Conservation (phyloP, 2,329 filamentous ascomycete genomes). For the Rhynchosporium agropyri region DNA sequence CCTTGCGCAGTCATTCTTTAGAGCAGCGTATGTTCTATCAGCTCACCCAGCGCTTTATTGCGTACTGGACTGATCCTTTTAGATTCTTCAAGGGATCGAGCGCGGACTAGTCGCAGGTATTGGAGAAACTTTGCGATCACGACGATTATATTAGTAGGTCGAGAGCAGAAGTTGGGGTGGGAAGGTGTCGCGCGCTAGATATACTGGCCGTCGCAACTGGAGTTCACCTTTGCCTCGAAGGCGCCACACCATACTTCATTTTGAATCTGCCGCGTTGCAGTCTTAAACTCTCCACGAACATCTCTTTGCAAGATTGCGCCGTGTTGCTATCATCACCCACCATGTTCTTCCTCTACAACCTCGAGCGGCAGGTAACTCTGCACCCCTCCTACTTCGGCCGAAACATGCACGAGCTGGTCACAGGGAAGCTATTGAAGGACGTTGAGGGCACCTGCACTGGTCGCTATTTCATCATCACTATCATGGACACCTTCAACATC, state of each 20-base stretch:
- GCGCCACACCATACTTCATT: slow-evolving; percentile 1
- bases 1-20: slow-evolving; percentile 40
- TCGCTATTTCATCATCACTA: slow-evolving; percentile 96
- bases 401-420: slow-evolving; percentile 90
- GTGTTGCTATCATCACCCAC: slow-evolving; percentile 13
- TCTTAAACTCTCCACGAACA: slow-evolving; percentile 9
- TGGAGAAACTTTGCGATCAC: slow-evolving; percentile 25
- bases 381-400: slow-evolving; percentile 97
- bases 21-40: slow-evolving; percentile 37
- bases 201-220: slow-evolving; percentile 4
- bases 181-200: slow-evolving; percentile 21
- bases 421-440: slow-evolving; percentile 84
- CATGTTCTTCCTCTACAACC: slow-evolving; percentile 99
- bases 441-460: slow-evolving; percentile 95
- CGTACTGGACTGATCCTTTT: slow-evolving; percentile 39
- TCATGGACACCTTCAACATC: slow-evolving; percentile 95
- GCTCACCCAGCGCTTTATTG: slow-evolving; percentile 33
- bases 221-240: slow-evolving; percentile 27
- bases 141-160: slow-evolving; percentile 30
- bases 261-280: slow-evolving; percentile 5
- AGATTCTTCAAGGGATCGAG: slow-evolving; percentile 34
- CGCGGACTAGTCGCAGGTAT: slow-evolving; percentile 34
- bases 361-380: slow-evolving; percentile 91
- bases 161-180: slow-evolving; percentile 22
- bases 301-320: neutral